Base-by-base conservation (phyloP, 2,329 filamentous ascomycete genomes). In the Fusarium brevicatenulatum region DNA sequence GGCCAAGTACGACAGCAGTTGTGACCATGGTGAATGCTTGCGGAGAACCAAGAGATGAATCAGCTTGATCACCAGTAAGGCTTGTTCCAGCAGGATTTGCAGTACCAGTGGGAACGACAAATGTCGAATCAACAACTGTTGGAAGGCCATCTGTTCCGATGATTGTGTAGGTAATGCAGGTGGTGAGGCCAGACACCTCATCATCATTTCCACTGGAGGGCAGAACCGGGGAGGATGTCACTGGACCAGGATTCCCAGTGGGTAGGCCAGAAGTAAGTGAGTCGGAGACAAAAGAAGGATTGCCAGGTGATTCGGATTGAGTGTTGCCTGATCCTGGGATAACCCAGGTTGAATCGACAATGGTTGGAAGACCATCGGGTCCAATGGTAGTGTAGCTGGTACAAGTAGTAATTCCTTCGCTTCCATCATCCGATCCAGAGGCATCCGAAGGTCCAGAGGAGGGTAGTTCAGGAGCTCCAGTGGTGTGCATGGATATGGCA, bases 291-390 rank as follows among this genome's bases (percentile, higher is more conserved):
- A 72, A 77, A 4, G 76, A 72, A 34, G 76, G 76, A 36, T 64
- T 73, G 4, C n/a, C 43, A n/a, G 75, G 59, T 30, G 66, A 25
- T 13, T 53, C 72, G 3, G 73, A 64, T 16, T 76, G 75, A 25
- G 77, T 69, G 30, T 66, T 61, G 42, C 66, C 50, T 56, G 75
- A 72, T 37, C 67, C 73, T 30, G 78, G 72, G 30, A 81, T 67
- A 11, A 80, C 72, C 71, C 80, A 76, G 16, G 81, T 82, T 7
- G 80, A 77, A 52, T 81, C 80, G 19, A 80, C 65, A 46, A 80
- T 65, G 18, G 78, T 81, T 21, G 78, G 75, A n/a, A 74, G 63
- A 36, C 76, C 76, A 63, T 78, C 59, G 3, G 66, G 18, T 42
- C 76, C 77, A 56, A 63, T 74, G 28, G 66, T 63, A 39, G 77